Conservation (phyloP, 1,284 basidiomycete species). For the Macrocystidia cucumis region DNA sequence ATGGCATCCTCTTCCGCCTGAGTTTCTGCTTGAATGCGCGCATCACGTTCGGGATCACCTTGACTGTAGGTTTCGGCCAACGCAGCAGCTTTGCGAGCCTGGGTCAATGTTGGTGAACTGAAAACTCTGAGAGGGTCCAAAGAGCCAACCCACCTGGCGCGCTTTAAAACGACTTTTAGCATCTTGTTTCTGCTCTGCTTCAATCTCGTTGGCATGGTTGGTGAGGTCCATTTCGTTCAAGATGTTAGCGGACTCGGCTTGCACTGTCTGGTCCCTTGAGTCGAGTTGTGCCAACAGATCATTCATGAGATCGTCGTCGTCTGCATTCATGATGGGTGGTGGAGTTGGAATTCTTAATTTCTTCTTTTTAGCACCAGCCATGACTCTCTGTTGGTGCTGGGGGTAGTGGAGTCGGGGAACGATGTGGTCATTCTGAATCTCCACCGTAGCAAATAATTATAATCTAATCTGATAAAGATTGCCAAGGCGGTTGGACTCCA, state of each 20-base stretch:
- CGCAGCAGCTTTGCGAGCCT: conserved; percentile 75
- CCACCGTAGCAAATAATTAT: not conserved
- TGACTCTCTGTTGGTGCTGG: conserved; percentile 11
- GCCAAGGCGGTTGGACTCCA: too few species aligned
- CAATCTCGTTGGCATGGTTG: conserved; percentile 28
- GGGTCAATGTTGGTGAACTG: conserved; percentile 5
- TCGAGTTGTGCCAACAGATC: conserved; percentile 71
- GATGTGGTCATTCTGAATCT: conserved; percentile 1
- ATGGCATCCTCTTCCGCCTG: conserved; percentile 72
- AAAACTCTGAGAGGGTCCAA: not conserved
- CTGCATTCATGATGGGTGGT: conserved; percentile 18
- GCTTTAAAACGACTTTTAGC: conserved; percentile 71
- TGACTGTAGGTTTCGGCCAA: conserved; percentile 53
- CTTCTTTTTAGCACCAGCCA: conserved; percentile 40
- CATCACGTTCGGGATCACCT: conserved; percentile 56
- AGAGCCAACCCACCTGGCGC: conserved; percentile 52
- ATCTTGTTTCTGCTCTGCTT: conserved; percentile 47
- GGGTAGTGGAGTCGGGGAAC: not conserved
- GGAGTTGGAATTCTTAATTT: conserved; percentile 17
- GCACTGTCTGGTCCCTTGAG: conserved; percentile 41
- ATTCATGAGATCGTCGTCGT: conserved; percentile 56
- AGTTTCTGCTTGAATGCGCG: conserved; percentile 60
- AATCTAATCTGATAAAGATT: too few species aligned
- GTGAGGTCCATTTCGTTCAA: conserved; percentile 38
- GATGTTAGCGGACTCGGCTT: conserved; percentile 41